Conservation (phyloP, 108 stramenopile species). For the Nannochloropsis oceanica region DNA sequence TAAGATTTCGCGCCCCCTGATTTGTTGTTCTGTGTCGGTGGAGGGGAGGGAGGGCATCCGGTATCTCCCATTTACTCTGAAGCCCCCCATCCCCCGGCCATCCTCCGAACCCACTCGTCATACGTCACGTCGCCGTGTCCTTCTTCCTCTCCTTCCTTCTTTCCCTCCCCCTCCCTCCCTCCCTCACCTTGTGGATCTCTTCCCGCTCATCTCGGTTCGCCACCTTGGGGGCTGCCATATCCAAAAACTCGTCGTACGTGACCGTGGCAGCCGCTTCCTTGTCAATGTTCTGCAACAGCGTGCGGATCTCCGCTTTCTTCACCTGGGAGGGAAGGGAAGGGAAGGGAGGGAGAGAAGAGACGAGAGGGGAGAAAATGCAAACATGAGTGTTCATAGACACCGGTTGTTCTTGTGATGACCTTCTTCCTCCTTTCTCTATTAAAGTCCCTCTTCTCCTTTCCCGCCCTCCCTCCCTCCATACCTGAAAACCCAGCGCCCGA, state of each 20-base stretch:
- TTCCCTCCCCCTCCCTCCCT: not conserved
- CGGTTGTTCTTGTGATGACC: not conserved
- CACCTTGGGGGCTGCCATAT: constrained; percentile 32
- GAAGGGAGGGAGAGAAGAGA: not conserved
- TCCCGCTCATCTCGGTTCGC: constrained; percentile 18
- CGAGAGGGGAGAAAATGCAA: not conserved
- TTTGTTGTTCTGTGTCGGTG: too few species aligned
- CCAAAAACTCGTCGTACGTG: constrained; percentile 27
- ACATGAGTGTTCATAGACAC: not conserved
- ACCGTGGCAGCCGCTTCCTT: constrained; percentile 11
- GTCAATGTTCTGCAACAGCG: constrained; percentile 17
- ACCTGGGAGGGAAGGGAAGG: not conserved
- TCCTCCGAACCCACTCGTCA: too few species aligned
- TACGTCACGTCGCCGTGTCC: too few species aligned
- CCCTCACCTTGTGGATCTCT: constrained; percentile 25
- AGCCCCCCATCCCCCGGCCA: too few species aligned
- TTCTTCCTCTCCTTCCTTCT: not conserved
- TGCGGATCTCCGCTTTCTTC: constrained; percentile 28
- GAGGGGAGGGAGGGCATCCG: too few species aligned
- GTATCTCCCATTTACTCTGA: too few species aligned
- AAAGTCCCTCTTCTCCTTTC: not conserved
- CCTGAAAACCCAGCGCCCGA: constrained; percentile 23
- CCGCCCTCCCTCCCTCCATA: not conserved
- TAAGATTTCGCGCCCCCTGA: too few species aligned
- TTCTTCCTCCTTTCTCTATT: not conserved